These are phyloP conservation scores for Gautieria morchelliformis DNA, from an alignment of 768 basidiomycete species.

Conservation along the genomic window DNA sequence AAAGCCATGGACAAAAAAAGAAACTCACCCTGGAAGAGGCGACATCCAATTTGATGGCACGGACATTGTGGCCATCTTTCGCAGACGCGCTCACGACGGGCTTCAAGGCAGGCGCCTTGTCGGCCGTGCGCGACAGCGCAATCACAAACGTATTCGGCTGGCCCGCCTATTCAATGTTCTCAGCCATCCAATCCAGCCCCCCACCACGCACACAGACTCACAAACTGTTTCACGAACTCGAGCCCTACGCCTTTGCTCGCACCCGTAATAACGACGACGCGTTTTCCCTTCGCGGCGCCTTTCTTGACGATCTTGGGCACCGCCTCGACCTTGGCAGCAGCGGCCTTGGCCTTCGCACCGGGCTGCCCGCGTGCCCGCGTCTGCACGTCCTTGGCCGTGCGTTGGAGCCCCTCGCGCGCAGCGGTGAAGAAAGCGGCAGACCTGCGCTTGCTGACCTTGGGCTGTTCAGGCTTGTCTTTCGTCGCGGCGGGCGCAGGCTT, in stretches of 20 bases:
- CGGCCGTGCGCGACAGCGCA: conserved; percentile 6
- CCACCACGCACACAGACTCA: background rate
- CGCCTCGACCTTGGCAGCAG: background rate
- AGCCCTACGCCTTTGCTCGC: conserved; percentile 4
- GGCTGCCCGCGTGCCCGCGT: background rate
- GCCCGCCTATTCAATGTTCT: background rate
- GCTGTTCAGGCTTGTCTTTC: background rate
- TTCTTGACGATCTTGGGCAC: conserved; percentile 2
- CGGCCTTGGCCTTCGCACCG: background rate
- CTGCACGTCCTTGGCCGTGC: background rate
- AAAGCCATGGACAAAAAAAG: background rate
- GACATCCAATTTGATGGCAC: conserved; percentile 1
- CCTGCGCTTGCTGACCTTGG: background rate
- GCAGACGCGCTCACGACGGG: background rate
- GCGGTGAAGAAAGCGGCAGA: conserved; percentile 1
- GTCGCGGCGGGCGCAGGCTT: background rate
- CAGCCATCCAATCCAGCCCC: background rate
- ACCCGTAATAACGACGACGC: conserved; percentile 5
- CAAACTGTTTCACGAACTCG: conserved; percentile 8
- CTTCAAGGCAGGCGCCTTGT: background rate
- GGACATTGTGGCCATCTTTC: conserved; percentile 3
- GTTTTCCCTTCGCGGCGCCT: conserved; percentile 5
- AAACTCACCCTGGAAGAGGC: background rate
- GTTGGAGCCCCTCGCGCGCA: background rate
- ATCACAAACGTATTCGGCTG: conserved; percentile 4